Percentiles rank a stretch among this genome's conserved stretches.
These are phyloP conservation scores for Cystofilobasidium capitatum DNA, from an alignment of 768 basidiomycete genomes.

Conservation along the genomic window DNA sequence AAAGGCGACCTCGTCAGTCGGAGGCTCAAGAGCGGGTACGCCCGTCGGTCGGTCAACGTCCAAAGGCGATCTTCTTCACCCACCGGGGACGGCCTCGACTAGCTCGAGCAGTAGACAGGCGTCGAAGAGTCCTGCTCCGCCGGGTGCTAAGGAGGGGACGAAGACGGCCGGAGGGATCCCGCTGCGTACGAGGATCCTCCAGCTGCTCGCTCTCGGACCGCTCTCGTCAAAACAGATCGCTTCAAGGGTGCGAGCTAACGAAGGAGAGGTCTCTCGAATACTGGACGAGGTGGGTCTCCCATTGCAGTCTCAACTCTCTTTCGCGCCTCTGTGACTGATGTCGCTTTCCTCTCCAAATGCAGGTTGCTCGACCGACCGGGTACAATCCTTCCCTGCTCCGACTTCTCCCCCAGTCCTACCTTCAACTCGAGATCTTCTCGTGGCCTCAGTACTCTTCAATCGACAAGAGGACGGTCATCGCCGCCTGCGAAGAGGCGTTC, in stretches of 20 bases:
- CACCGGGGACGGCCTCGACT: background rate
- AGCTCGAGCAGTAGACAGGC: background rate
- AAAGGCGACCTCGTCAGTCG: background rate
- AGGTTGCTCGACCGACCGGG: background rate
- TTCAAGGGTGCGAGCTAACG: conserved; percentile 4
- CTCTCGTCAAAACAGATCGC: conserved; percentile 8
- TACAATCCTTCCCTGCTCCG: background rate
- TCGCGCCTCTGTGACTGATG: background rate
- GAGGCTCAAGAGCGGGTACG: background rate
- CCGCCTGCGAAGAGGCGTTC: conserved; percentile 14
- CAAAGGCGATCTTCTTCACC: background rate
- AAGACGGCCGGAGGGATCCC: background rate
- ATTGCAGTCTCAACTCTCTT: background rate
- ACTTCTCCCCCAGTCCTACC: conserved; percentile 3
- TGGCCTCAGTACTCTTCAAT: conserved; percentile 17
- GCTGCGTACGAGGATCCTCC: conserved; percentile 16
- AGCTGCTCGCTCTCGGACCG: conserved; percentile 22
- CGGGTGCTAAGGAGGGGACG: background rate
- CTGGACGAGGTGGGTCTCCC: background rate
- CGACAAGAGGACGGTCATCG: conserved; percentile 2
- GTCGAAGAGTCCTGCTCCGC: background rate
- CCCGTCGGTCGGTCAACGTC: background rate
- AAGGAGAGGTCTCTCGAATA: conserved; percentile 2
- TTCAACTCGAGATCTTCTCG: conserved; percentile 20
- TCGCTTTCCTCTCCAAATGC: background rate